Evolutionary conservation across 495 filamentous ascomycete species (phyloP).

Genomic region (Penicillium canescens): DNA sequence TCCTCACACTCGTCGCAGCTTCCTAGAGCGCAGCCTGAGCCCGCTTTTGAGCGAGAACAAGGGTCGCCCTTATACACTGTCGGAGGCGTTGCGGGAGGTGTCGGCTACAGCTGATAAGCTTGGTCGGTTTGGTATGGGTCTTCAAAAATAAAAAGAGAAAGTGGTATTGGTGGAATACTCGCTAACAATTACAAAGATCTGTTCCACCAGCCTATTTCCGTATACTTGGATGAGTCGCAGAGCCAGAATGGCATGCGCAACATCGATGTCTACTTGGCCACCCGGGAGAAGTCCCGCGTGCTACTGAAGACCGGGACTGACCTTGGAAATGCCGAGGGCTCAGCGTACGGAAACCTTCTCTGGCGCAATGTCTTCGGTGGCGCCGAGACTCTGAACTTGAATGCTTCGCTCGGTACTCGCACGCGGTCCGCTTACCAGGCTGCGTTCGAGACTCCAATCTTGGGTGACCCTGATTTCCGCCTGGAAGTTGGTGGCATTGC

Average conservation of each 20-base stretch:
- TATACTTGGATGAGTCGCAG: conserved; percentile 74
- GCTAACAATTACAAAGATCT: conserved; percentile 59
- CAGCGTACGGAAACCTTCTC: conserved; percentile 79
- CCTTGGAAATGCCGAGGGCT: conserved; percentile 86
- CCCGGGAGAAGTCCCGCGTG: conserved; percentile 75
- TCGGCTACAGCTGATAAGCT: conserved; percentile 70
- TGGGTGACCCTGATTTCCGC: conserved; percentile 77
- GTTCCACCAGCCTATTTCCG: conserved; percentile 78
- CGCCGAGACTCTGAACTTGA: conserved; percentile 82
- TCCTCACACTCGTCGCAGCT: conserved; percentile 70
- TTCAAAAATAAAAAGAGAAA: too few relatives aligned
- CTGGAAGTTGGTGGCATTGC: conserved; percentile 74
- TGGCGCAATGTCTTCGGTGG: conserved; percentile 94
- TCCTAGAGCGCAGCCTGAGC: conserved; percentile 76
- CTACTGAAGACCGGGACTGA: conserved; percentile 90
- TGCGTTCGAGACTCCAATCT: conserved; percentile 75
- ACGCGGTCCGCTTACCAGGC: conserved; percentile 88
- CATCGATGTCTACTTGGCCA: conserved; percentile 73
- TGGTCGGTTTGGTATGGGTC: conserved; percentile 68
- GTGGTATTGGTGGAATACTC: neutral
- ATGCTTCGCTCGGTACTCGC: conserved; percentile 83
- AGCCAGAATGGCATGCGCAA: conserved; percentile 61
- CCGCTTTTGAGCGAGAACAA: conserved; percentile 71
- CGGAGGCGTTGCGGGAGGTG: conserved; percentile 71
- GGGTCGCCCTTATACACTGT: conserved; percentile 68